phyloP scores from a whole-genome alignment of 495 filamentous ascomycete species.

The Aspergillus bridgeri region DNA sequence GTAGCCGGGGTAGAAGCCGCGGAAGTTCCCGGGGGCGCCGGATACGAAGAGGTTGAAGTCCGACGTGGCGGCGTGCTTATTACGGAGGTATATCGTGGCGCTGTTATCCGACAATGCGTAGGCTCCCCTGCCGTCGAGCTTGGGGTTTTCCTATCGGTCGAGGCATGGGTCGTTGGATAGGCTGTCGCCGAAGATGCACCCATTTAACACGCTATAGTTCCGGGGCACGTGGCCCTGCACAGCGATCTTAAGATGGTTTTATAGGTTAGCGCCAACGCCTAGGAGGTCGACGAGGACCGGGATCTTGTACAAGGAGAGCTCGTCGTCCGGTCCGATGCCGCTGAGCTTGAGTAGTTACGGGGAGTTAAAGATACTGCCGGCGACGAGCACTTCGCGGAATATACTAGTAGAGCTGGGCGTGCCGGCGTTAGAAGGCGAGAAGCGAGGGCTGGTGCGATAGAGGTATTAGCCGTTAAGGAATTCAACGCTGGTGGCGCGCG shows the following conservation, averaged over 20 bases:
- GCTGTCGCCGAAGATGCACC: constrained; percentile 41
- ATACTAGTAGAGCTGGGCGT: constrained; percentile 44
- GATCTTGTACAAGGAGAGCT: constrained; percentile 49
- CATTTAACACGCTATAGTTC: constrained; percentile 39
- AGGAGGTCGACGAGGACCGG: constrained; percentile 51
- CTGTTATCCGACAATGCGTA: constrained; percentile 51
- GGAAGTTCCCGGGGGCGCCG: constrained; percentile 51
- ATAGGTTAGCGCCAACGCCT: constrained; percentile 63
- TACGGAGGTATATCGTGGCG: constrained; percentile 42
- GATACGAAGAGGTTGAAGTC: constrained; percentile 55
- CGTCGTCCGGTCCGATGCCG: constrained; percentile 53
- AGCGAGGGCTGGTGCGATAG: constrained; percentile 55
- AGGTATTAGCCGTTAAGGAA: constrained; percentile 58
- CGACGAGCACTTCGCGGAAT: constrained; percentile 55
- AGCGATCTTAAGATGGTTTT: constrained; percentile 59
- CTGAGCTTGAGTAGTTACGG: constrained; percentile 62
- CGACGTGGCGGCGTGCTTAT: constrained; percentile 32
- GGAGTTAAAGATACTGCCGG: constrained; percentile 59
- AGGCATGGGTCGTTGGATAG: constrained; percentile 44
- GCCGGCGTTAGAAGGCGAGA: constrained; percentile 27
- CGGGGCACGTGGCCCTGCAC: constrained; percentile 43
- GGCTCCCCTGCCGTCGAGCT: constrained; percentile 40
- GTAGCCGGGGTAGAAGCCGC: constrained; percentile 37
- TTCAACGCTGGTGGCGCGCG: constrained; percentile 58
- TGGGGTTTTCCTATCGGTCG: constrained; percentile 37